phyloP scores from a whole-genome alignment of 2,329 filamentous ascomycete species.

The Chaetomium strumarium region DNA sequence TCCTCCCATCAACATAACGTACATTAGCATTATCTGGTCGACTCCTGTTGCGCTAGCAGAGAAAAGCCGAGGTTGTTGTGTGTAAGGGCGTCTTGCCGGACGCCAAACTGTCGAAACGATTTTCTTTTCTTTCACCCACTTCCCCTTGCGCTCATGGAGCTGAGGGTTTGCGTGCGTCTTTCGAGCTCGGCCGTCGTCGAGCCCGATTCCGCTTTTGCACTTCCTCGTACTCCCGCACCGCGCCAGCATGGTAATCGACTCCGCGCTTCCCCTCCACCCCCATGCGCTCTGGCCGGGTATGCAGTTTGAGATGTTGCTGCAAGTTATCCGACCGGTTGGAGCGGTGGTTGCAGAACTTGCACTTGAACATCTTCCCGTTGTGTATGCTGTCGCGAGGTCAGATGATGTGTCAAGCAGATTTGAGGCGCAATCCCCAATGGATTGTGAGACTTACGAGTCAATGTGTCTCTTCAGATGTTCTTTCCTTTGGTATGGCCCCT shows the following conservation, averaged over 20 bases:
- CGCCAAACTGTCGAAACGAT: background rate
- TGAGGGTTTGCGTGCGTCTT: background rate
- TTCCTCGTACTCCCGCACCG: slow-evolving; percentile 21
- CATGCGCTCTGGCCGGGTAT: slow-evolving; percentile 25
- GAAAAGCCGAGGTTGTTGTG: no score
- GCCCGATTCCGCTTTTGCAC: slow-evolving; percentile 5
- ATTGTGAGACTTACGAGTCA: slow-evolving; percentile 40
- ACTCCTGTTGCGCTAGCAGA: no score
- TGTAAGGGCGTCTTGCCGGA: background rate
- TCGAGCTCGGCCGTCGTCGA: background rate
- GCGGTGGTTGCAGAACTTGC: slow-evolving; percentile 36
- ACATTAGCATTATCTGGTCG: background rate
- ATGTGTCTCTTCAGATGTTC: slow-evolving; percentile 53
- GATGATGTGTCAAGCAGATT: slow-evolving; percentile 1
- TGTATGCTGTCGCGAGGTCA: slow-evolving; percentile 1
- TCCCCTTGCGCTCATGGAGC: background rate
- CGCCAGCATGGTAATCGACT: slow-evolving; percentile 28
- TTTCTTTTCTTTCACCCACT: background rate
- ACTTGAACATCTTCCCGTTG: slow-evolving; percentile 23
- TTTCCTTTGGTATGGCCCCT: slow-evolving; percentile 36
- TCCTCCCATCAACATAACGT: background rate
- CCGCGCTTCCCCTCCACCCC: slow-evolving; percentile 27
- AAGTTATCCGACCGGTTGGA: slow-evolving; percentile 38
- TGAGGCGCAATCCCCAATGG: background rate
- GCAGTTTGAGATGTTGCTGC: slow-evolving; percentile 34